These are phyloP conservation scores for baker's yeast (Saccharomyces cerevisiae) DNA, from an alignment of 805 yeast genomes.

Conservation along the genomic window DNA sequence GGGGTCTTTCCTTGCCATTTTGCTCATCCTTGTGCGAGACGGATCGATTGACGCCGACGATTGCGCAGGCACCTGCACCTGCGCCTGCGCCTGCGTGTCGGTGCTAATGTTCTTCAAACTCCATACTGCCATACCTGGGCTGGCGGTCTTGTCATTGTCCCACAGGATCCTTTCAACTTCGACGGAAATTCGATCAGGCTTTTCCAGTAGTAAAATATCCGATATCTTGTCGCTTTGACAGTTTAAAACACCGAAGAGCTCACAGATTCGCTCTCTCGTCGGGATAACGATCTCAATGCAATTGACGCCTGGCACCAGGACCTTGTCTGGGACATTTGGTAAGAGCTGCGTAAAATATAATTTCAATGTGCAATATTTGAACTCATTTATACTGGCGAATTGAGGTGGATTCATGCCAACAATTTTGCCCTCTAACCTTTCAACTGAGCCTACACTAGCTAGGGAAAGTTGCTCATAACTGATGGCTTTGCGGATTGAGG, in stretches of 20 bases:
- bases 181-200: neutral
- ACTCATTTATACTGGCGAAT: neutral
- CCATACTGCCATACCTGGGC: neutral
- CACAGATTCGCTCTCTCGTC: neutral
- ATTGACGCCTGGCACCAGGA: conserved; percentile 1
- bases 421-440: conserved; percentile 1
- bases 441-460: neutral
- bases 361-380: neutral
- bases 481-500: neutral
- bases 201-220: neutral
- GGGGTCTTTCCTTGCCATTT: conserved; percentile 5
- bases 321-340: neutral
- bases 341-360: conserved; percentile 1
- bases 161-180: conserved; percentile 1
- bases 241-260: neutral
- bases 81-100: neutral
- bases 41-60: neutral
- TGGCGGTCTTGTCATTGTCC: neutral
- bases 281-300: conserved; percentile 3
- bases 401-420: conserved; percentile 1
- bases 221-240: neutral
- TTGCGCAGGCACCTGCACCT: neutral
- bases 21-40: neutral
- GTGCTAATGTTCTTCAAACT: neutral
- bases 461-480: neutral